Conservation (phyloP, 1,284 basidiomycete species). For the Melampsora americana region DNA sequence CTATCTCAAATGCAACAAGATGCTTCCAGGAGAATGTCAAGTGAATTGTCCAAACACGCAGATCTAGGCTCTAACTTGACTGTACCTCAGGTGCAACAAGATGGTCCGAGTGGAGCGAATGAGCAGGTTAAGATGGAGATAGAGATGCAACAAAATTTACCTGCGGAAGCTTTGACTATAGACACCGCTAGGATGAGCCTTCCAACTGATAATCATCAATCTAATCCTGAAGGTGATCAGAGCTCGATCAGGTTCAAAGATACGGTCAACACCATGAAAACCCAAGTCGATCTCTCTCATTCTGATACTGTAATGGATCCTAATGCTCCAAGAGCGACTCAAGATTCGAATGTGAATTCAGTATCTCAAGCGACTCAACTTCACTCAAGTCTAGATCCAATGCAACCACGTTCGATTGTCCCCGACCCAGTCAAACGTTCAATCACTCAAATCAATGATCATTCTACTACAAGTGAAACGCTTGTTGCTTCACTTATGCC, state of each 20-base stretch:
- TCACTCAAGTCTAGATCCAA: not conserved
- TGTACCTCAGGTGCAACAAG: no score
- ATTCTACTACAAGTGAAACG: not conserved
- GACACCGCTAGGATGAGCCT: no score
- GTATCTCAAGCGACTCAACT: not conserved
- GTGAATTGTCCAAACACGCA: not conserved
- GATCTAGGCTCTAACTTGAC: not conserved
- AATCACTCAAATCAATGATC: not conserved
- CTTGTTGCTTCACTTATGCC: not conserved
- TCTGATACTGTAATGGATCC: not conserved
- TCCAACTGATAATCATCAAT: no score
- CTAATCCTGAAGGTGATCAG: not conserved
- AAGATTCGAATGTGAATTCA: not conserved
- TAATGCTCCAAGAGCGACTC: no score
- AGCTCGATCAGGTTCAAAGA: not conserved
- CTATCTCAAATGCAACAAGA: conserved; percentile 4
- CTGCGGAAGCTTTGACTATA: no score
- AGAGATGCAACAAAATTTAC: no score
- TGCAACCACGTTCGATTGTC: not conserved
- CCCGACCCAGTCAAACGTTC: not conserved
- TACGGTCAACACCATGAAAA: not conserved
- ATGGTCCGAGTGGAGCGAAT: no score
- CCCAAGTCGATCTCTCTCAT: not conserved
- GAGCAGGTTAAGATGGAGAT: no score
- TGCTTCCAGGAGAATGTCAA: no score